Base-by-base conservation (phyloP, 176 grass and related monocot genomes). In the barley (Hordeum vulgare) region DNA sequence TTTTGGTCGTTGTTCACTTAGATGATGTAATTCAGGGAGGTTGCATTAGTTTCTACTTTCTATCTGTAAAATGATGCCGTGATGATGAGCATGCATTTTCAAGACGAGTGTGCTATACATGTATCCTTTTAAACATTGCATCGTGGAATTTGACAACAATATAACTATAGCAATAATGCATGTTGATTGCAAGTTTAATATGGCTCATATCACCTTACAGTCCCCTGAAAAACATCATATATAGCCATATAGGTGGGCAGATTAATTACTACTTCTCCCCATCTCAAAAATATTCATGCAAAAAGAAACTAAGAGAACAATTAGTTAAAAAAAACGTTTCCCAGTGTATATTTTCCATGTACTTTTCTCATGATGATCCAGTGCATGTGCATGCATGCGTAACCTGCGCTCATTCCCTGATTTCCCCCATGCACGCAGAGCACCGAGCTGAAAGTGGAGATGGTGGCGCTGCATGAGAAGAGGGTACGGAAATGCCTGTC, bases 401-500 rank as follows among this genome's bases (percentile, higher is more conserved):
- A 77, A 63, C 66, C 44, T 82, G 13, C 74, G 74, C n/a, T 54
- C 61, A 29, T 85, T 86, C 74, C 75, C 68, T 86, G 36, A 83
- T 86, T 56, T 49, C 20, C 45, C 35, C 34, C 18, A 45, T 88
- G 37, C 33, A 67, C 6, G 72, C 89, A 99, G 96, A 96, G 83
- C 78, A 90, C 92, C 54, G 96, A 99, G 85, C 80, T 99, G 74
- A 99, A 99, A 90, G 96, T 94, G 66, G 96, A 99, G 81, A 94
- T 99, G 96, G 96, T 99, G 78, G 89, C 96, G 36, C 33, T 99
- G 40, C 96, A 96, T 81, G 96, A 99, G 87, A 99, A 92, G 89
- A 94, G 96, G 80, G 80, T 99, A 77, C 94, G 93, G 60, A 99
- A 83, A 89, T 99, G 93, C 67, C 83, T 99, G 80, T 99, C 96